A percentile compares a stretch with the other conserved stretches of the same genome.
These are phyloP conservation scores for Casuarina glauca DNA, from an alignment of 306 rosid genomes.

Conservation along the genomic window DNA sequence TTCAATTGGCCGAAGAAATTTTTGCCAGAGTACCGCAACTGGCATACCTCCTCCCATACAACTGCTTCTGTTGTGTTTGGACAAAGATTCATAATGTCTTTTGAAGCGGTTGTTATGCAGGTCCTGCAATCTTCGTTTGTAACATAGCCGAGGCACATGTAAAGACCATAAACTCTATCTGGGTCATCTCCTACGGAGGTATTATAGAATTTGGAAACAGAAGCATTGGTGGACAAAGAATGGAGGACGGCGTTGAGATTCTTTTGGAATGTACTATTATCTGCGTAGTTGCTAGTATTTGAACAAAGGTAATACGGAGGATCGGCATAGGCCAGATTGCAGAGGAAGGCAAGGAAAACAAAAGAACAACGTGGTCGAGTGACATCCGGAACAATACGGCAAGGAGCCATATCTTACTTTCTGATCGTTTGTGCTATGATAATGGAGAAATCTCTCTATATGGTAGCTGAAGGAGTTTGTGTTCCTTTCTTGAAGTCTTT, in stretches of 20 bases:
- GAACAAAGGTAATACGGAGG: conserved; percentile 36
- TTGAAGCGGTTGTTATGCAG: conserved; percentile 37
- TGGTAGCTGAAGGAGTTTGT: not conserved
- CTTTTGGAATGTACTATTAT: conserved; percentile 19
- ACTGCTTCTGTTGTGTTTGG: conserved; percentile 45
- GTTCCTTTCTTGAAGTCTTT: not conserved
- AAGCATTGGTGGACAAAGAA: conserved; percentile 35
- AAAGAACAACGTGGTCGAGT: conserved; percentile 26
- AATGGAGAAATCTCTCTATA: not conserved
- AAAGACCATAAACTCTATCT: conserved; percentile 25
- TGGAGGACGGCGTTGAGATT: conserved; percentile 31
- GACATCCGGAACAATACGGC: conserved; percentile 15
- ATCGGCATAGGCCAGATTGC: conserved; percentile 7
- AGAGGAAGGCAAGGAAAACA: not conserved
- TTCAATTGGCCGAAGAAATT: conserved; percentile 47
- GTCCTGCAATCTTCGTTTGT: not conserved
- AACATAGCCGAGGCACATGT: conserved; percentile 46
- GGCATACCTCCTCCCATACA: conserved; percentile 57
- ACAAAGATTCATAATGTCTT: conserved; percentile 36
- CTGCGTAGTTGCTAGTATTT: conserved; percentile 19
- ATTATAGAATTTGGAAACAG: conserved; percentile 27
- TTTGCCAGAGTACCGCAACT: conserved; percentile 46
- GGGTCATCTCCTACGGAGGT: conserved; percentile 31
- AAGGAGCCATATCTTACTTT: conserved; percentile 17
- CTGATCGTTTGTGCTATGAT: not conserved